These are phyloP conservation scores for Cyphellophora attinorum DNA, from an alignment of 2,329 filamentous ascomycete genomes.

Conservation along the genomic window DNA sequence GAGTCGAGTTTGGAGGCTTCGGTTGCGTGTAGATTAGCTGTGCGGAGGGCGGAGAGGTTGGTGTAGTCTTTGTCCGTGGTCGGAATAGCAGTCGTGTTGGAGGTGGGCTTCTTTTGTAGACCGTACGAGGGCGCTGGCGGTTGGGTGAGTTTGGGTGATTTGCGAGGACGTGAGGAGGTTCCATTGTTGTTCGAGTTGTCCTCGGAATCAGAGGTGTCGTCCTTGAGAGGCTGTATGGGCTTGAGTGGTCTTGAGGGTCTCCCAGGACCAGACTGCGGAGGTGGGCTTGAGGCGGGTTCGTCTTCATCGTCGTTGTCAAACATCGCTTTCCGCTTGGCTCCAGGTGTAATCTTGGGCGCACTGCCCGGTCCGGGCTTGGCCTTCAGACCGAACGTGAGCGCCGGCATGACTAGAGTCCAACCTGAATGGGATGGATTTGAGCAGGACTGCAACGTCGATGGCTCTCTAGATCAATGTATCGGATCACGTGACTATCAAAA, in stretches of 20 bases:
- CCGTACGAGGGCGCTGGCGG: conserved; percentile 3
- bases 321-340: conserved; percentile 38
- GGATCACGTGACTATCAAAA: no score
- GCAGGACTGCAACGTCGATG: no score
- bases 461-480: no score
- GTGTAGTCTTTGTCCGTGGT: conserved; percentile 26
- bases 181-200: no score
- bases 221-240: conserved; percentile 7
- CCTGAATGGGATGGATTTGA: no score
- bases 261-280: conserved; percentile 9
- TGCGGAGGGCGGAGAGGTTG: conserved; percentile 37
- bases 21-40: conserved; percentile 33
- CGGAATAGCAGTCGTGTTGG: conserved; percentile 1
- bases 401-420: no score
- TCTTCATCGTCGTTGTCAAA: conserved; percentile 27
- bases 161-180: conserved; percentile 20
- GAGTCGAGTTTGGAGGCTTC: conserved; percentile 35
- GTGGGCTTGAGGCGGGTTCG: conserved; percentile 8
- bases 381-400: conserved; percentile 33
- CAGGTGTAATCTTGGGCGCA: conserved; percentile 7
- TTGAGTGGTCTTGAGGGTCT: conserved; percentile 20
- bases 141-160: conserved; percentile 21
- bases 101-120: conserved; percentile 7
- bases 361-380: conserved; percentile 21
- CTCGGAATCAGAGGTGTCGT: conserved; percentile 10